Conservation (phyloP, 2,329 filamentous ascomycete genomes). For the Rutstroemia sp. region DNA sequence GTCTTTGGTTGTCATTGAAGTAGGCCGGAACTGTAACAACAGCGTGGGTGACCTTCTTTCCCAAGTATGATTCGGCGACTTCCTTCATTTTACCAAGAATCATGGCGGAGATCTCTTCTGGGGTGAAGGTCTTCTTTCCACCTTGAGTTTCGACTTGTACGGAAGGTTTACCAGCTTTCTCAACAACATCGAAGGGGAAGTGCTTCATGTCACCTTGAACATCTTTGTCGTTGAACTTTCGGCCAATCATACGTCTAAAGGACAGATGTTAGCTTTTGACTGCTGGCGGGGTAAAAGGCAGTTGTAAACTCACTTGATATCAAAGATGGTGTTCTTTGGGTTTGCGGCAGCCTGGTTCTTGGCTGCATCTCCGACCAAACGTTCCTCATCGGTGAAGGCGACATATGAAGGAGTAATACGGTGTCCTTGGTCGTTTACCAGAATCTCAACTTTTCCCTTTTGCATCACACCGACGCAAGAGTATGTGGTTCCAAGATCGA, state of each 20-base stretch:
- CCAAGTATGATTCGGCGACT: constrained; percentile 95
- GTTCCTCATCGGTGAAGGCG: constrained; percentile 96
- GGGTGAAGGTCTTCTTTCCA: constrained; percentile 92
- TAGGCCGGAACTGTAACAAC: constrained; percentile 98
- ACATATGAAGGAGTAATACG: constrained; percentile 94
- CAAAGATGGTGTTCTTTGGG: constrained; percentile 96
- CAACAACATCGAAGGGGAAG: constrained; percentile 98
- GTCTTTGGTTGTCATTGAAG: constrained; percentile 99
- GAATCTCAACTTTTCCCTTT: constrained; percentile 89
- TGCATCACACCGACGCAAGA: constrained; percentile 94
- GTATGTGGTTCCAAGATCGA: constrained; percentile 88
- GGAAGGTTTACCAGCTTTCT: constrained; percentile 79
- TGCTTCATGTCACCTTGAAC: constrained; percentile 98
- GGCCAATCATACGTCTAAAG: constrained; percentile 87
- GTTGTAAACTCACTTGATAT: constrained; percentile 74
- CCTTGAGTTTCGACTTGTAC: constrained; percentile 94
- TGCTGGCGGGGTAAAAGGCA: not conserved
- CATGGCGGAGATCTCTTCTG: constrained; percentile 99
- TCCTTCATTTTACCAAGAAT: constrained; percentile 99
- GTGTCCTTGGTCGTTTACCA: constrained; percentile 95
- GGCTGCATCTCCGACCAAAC: constrained; percentile 97
- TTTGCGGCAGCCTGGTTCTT: constrained; percentile 99
- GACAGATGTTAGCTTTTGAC: constrained; percentile 7
- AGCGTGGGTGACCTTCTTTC: constrained; percentile 98
- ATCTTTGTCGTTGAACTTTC: constrained; percentile 87